Base-by-base conservation (phyloP, 257 asterid species). In the Thymus mandschuricus region DNA sequence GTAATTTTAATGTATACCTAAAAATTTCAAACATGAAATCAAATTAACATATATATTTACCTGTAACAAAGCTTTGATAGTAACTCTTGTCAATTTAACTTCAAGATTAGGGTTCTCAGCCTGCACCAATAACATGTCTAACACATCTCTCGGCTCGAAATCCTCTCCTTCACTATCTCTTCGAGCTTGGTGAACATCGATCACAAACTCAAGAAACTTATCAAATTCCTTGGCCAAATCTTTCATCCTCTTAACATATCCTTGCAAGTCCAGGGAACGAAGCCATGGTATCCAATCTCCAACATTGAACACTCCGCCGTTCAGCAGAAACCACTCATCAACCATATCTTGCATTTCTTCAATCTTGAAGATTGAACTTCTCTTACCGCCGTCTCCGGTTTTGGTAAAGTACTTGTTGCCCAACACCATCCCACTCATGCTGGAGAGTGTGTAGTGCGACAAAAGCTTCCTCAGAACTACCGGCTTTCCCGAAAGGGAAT, bases 221-320 rank as follows among this genome's bases (percentile, higher is more conserved):
- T 83, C 85, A 3, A 66, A 31, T 71, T 77, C 13, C 54, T 48
- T 48, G 0, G 7, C 21, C 27, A 48, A 10, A 12, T 15, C 54
- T 21, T 48, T 48, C 83, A 80, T 77, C 33, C 38, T 55, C 63
- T 75, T 74, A 31, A 71, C 85, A 69, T 71, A 77, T 27, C 87
- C 81, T 28, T 78, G 78, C 62, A 80, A 11, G 61, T 83, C 87
- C 30, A 82, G 70, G 15, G 68, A 77, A 15, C 74, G 48, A 7
- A 83, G 77, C 81, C 85, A 83, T 12, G 87, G 85, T 34, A 83
- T 75, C 85, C 87, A 82, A 34, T 84, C 83, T 38, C 85, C 86
- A 8, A 84, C 27, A 56, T 69, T 65, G 28, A 80, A 35, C 78
- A 78, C 51, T 82, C 85, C n/a, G 77, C 49, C 21, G 21, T 21